Percentiles rank a stretch among this genome's conserved stretches.
phyloP scores from a whole-genome alignment of 495 filamentous ascomycete genomes.

The Penicillium cinerascens region DNA sequence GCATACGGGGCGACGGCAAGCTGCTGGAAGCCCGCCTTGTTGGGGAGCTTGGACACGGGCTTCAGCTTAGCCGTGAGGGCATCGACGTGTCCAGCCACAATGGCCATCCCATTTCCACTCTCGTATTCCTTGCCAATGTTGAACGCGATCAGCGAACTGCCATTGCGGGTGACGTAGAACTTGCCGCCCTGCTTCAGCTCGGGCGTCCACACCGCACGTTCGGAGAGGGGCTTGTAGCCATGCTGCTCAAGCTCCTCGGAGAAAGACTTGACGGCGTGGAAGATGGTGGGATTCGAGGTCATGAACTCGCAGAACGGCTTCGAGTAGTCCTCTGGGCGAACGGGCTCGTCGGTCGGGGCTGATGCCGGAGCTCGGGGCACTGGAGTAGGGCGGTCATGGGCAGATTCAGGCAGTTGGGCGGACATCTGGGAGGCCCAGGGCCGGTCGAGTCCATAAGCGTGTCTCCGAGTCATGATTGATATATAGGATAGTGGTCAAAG shows the following conservation, averaged over 20 bases:
- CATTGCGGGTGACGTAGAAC: conserved; percentile 85
- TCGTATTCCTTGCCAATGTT: conserved; percentile 75
- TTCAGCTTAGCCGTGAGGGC: conserved; percentile 85
- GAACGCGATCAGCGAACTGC: conserved; percentile 84
- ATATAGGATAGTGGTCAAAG: background rate
- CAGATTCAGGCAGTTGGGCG: conserved; percentile 4
- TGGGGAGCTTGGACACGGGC: conserved; percentile 78
- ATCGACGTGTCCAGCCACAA: conserved; percentile 88
- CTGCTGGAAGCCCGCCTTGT: conserved; percentile 80
- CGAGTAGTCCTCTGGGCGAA: conserved; percentile 60
- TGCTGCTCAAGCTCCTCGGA: conserved; percentile 62
- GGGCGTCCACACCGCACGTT: conserved; percentile 73
- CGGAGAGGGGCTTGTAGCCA: conserved; percentile 75
- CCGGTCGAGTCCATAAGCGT: conserved; percentile 19
- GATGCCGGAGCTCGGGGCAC: conserved; percentile 12
- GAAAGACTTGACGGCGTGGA: conserved; percentile 78
- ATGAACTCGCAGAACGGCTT: conserved; percentile 87
- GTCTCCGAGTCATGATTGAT: conserved; percentile 28
- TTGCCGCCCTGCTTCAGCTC: conserved; percentile 76
- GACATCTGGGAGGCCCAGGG: conserved; percentile 23
- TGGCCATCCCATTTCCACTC: conserved; percentile 77
- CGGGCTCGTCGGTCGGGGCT: conserved; percentile 11
- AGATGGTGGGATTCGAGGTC: conserved; percentile 85
- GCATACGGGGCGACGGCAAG: conserved; percentile 92
- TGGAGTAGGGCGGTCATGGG: conserved; percentile 13